phyloP scores from a whole-genome alignment of 2,329 filamentous ascomycete genomes.

The Curvularia spicifera region DNA sequence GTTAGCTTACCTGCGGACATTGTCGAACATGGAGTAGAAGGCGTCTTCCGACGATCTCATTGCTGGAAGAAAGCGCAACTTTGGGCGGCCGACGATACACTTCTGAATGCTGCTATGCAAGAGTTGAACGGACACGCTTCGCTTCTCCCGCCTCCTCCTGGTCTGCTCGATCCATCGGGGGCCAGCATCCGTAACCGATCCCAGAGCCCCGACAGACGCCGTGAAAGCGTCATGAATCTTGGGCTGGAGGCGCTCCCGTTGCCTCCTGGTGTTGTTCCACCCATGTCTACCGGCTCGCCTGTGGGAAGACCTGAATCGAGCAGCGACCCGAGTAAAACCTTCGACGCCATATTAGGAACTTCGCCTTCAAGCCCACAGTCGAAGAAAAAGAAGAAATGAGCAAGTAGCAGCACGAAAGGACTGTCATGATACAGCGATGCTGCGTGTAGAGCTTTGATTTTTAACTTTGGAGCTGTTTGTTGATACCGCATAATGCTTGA shows the following conservation, averaged over 20 bases:
- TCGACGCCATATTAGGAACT: conserved; percentile 56
- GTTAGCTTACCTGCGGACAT: conserved; percentile 68
- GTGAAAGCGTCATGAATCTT: conserved; percentile 54
- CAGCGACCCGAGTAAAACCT: conserved; percentile 55
- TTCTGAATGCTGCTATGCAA: conserved; percentile 45
- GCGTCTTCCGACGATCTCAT: conserved; percentile 71
- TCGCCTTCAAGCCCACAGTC: conserved; percentile 33
- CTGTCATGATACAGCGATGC: neutral
- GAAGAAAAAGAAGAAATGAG: conserved; percentile 42
- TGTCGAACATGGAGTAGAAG: conserved; percentile 70
- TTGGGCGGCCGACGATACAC: conserved; percentile 58
- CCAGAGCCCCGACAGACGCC: conserved; percentile 43
- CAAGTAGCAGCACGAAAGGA: neutral
- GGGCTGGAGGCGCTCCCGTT: conserved; percentile 57
- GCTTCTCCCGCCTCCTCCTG: conserved; percentile 43
- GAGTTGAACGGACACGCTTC: conserved; percentile 40
- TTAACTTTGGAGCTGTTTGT: conserved; percentile 2
- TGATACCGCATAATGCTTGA: conserved; percentile 8
- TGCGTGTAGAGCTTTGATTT: conserved; percentile 10
- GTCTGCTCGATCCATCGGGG: conserved; percentile 33
- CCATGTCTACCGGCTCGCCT: conserved; percentile 33
- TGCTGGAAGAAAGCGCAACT: conserved; percentile 70
- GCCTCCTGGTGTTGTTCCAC: conserved; percentile 52
- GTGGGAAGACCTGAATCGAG: conserved; percentile 37
- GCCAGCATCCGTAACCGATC: conserved; percentile 30